A percentile compares a stretch with the other conserved stretches of the same genome.
These are phyloP conservation scores for Amyloporia xantha DNA, from an alignment of 768 basidiomycete species.

Conservation along the genomic window DNA sequence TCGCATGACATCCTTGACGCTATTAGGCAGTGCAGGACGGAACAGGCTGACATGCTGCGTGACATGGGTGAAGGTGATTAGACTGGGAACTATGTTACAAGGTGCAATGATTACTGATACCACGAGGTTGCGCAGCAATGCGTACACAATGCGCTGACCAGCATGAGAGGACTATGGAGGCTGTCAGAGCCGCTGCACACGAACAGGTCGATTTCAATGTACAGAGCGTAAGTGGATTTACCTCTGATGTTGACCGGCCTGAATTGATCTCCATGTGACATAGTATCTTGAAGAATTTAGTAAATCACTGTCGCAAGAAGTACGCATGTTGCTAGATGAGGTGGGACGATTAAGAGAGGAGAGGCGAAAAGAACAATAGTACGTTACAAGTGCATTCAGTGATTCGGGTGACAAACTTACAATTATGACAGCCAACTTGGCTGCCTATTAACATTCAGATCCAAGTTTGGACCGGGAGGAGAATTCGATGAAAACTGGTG, in stretches of 20 bases:
- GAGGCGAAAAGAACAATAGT: constrained; percentile 73
- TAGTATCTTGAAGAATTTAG: constrained; percentile 88
- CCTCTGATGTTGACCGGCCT: background rate
- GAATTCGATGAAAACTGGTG: constrained; percentile 83
- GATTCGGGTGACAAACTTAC: too few relatives aligned
- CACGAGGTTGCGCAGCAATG: too few relatives aligned
- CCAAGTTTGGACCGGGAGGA: constrained; percentile 79
- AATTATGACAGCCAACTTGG: constrained; percentile 71
- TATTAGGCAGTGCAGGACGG: constrained; percentile 49
- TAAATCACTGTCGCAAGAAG: constrained; percentile 75
- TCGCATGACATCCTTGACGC: constrained; percentile 56
- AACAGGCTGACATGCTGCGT: constrained; percentile 29
- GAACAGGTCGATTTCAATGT: constrained; percentile 82
- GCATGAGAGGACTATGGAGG: constrained; percentile 60
- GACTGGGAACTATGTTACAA: too few relatives aligned
- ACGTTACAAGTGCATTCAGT: constrained; percentile 31
- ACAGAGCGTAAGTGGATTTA: constrained; percentile 53
- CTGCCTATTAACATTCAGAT: constrained; percentile 57
- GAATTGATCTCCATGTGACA: constrained; percentile 3
- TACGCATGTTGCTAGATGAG: constrained; percentile 76
- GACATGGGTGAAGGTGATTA: background rate
- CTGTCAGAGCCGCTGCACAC: constrained; percentile 63
- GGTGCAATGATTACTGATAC: too few relatives aligned
- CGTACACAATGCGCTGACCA: constrained; percentile 53
- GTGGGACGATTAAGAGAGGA: constrained; percentile 81